A percentile compares a stretch with the other conserved stretches of the same genome.
phyloP scores from a whole-genome alignment of 768 basidiomycete species.

The Porpolomopsis calyptriformis region DNA sequence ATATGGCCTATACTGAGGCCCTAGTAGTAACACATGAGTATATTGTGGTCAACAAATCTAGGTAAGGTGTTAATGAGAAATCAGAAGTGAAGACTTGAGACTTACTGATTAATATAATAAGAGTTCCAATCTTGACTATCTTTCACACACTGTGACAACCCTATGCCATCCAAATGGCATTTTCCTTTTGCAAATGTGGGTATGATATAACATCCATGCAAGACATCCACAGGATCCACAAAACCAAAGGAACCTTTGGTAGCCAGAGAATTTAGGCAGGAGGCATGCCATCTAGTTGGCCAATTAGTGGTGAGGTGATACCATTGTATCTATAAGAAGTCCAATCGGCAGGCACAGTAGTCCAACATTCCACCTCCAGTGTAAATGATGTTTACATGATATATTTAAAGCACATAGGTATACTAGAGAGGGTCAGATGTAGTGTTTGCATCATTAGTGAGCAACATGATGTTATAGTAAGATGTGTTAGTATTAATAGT shows the following conservation, averaged over 20 bases:
- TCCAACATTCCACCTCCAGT: neutral
- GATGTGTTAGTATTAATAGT: slow-evolving; percentile 9
- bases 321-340: slow-evolving; percentile 28
- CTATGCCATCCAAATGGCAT: neutral
- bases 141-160: neutral
- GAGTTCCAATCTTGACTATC: too few relatives aligned
- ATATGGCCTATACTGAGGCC: slow-evolving; percentile 22
- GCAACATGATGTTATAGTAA: slow-evolving; percentile 16
- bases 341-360: slow-evolving; percentile 10
- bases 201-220: slow-evolving; percentile 24
- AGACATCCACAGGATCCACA: slow-evolving; percentile 23
- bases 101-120: too few relatives aligned
- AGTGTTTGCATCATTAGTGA: slow-evolving; percentile 6
- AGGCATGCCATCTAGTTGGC: neutral
- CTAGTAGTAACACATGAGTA: slow-evolving; percentile 22
- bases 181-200: slow-evolving; percentile 21
- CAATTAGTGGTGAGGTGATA: slow-evolving; percentile 10
- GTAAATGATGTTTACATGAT: slow-evolving; percentile 18
- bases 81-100: too few relatives aligned
- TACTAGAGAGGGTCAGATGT: slow-evolving; percentile 20
- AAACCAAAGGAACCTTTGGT: slow-evolving; percentile 24
- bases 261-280: slow-evolving; percentile 12
- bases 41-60: slow-evolving; percentile 32
- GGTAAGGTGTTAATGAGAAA: too few relatives aligned
- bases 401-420: slow-evolving; percentile 19